Base-by-base conservation (phyloP, 805 yeast genomes). In the Kodamaea hsintzibuensis region DNA sequence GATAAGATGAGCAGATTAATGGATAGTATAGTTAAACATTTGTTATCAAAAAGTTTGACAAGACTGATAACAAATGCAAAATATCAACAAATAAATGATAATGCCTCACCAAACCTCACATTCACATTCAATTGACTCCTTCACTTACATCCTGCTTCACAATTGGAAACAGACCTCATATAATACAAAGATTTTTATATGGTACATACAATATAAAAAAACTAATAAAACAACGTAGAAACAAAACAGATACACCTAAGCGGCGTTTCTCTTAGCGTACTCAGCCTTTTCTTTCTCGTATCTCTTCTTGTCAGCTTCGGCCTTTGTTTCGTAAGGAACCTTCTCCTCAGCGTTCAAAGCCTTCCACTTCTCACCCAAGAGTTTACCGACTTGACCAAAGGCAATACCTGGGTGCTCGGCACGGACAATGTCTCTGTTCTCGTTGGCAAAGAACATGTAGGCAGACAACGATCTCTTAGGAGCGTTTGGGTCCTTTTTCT, bases 401-500 rank as follows among this genome's bases (percentile, higher is more conserved):
- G 92, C 78, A 64, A 92, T 89, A 71, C 96, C 97, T 66, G 98
- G 98, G 82, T 93, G 91, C 74, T 92, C 98, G 58, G 93, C 86
- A 74, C 96, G 86, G 63, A 95, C 97, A 60, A 85, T 83, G 76
- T 93, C 98, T 82, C 99, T 92, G 83, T 89, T 89, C 70, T 91
- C 98, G 72, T 91, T 91, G 65, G 99, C 98, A 70, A 92, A 95
- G 84, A 90, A 93, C 98, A 95, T 92, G 86, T 93, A 95, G 49
- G 98, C 97, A 57, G 98, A 91, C 72, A 95, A 80, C 22, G 98
- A 91, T 78, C 98, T 90, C 90, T 95, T 95, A 74, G 99, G 99
- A 61, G 99, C 99, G 76, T 93, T 92, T 80, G 99, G 97, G 75
- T 90, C 96, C 80, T 76, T 76, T 78, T 76, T 76, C 67, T 76